phyloP scores from a whole-genome alignment of 441 rosid genomes.

The Erodium moschatum region DNA sequence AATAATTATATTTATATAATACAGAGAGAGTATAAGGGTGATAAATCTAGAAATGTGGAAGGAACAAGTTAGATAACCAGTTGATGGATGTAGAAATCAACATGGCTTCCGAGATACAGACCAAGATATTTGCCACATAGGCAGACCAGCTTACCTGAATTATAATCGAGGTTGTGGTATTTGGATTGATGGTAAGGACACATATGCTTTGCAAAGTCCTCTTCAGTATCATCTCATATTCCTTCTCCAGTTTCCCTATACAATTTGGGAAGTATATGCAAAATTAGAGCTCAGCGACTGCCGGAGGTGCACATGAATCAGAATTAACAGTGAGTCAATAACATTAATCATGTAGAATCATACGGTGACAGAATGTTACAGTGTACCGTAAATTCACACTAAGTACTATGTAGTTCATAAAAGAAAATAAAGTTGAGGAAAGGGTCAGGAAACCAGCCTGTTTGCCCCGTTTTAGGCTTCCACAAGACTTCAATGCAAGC shows the following conservation, averaged over 20 bases:
- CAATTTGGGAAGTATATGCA: constrained; percentile 9
- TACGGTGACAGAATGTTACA: too few relatives aligned
- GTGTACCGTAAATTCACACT: too few relatives aligned
- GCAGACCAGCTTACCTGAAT: constrained; percentile 44
- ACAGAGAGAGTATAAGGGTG: too few relatives aligned
- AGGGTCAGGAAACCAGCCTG: constrained; percentile 31
- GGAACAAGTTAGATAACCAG: background rate
- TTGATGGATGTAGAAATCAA: background rate
- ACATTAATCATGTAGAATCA: background rate
- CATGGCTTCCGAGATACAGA: background rate
- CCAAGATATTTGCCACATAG: background rate
- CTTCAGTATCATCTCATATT: constrained; percentile 71
- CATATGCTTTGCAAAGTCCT: constrained; percentile 75
- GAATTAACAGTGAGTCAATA: background rate
- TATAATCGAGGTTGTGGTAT: constrained; percentile 72
- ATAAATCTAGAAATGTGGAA: too few relatives aligned
- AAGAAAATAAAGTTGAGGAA: background rate
- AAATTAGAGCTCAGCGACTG: constrained; percentile 5
- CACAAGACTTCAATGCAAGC: constrained; percentile 82
- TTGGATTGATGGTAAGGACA: constrained; percentile 61
- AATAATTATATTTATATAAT: too few relatives aligned
- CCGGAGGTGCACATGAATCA: background rate
- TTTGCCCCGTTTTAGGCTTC: constrained; percentile 89
- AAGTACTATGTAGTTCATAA: background rate
- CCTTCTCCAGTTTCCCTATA: constrained; percentile 65